phyloP scores from a whole-genome alignment of 768 basidiomycete species.

The Rickenella mellea region DNA sequence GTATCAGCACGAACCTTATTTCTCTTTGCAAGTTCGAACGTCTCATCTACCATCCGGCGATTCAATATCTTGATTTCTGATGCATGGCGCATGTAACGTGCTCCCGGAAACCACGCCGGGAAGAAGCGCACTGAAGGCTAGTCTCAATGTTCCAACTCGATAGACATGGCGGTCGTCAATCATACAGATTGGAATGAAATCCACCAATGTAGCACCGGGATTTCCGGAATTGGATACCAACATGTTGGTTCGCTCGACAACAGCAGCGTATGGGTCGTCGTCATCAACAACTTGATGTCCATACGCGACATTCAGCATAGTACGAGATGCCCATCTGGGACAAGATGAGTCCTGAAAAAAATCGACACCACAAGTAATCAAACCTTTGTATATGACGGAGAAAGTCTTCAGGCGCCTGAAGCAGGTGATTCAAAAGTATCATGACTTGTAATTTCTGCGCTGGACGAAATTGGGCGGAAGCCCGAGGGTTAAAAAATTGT shows the following conservation, averaged over 20 bases:
- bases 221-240: constrained; percentile 14
- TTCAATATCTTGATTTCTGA: not conserved
- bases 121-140: not conserved
- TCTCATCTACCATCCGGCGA: not conserved
- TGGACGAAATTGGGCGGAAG: constrained; percentile 6
- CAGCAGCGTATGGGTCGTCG: constrained; percentile 19
- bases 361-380: not conserved
- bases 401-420: not conserved
- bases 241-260: constrained; percentile 16
- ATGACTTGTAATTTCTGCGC: not conserved
- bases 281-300: constrained; percentile 19
- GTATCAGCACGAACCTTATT: not conserved
- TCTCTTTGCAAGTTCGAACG: not conserved
- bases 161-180: not conserved
- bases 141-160: not conserved
- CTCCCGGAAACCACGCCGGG: not conserved
- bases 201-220: constrained; percentile 21
- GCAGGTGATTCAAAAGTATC: not conserved
- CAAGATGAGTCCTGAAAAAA: not conserved
- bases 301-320: constrained; percentile 22
- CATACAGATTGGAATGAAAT: constrained; percentile 24
- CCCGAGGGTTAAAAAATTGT: constrained; percentile 16
- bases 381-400: not conserved
- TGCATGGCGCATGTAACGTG: not conserved
- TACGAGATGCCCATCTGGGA: constrained; percentile 18